A percentile compares a stretch with the other conserved stretches of the same genome.
Conservation (phyloP, 352 stramenopile genomes). For the Globisporangium abappressorium region DNA sequence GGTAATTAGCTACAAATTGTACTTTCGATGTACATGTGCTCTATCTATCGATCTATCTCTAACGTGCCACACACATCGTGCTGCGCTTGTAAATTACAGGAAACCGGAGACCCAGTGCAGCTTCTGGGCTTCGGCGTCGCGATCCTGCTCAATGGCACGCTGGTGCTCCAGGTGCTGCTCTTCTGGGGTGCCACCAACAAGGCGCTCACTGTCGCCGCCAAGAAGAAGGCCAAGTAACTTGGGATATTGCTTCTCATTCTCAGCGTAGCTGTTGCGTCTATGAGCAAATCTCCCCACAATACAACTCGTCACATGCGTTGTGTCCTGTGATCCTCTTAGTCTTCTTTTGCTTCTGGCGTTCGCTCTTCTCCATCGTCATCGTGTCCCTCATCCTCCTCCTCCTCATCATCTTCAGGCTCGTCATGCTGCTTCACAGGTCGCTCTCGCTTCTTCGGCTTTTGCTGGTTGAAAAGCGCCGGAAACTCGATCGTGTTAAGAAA, state of each 20-base stretch:
- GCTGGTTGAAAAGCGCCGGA: conserved; percentile 64
- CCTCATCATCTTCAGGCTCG: conserved; percentile 26
- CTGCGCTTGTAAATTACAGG: conserved; percentile 19
- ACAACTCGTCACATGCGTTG: not conserved
- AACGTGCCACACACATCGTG: not conserved
- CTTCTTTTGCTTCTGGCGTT: conserved; percentile 2
- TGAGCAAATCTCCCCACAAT: not conserved
- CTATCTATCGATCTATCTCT: not conserved
- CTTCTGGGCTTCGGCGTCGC: conserved; percentile 66
- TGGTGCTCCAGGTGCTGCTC: conserved; percentile 77
- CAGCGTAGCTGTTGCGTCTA: not conserved
- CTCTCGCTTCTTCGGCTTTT: conserved; percentile 52
- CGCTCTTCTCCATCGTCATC: conserved; percentile 1
- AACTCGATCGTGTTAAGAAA: conserved; percentile 74
- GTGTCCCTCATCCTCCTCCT: conserved; percentile 26
- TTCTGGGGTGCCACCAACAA: conserved; percentile 85
- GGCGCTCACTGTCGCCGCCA: conserved; percentile 45
- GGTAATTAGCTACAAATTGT: conserved; percentile 17
- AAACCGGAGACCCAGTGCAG: conserved; percentile 77
- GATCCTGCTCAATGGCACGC: conserved; percentile 72
- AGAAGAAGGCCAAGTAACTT: conserved; percentile 70
- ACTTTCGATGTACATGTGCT: not conserved
- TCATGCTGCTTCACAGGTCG: conserved; percentile 33
- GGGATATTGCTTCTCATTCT: not conserved
- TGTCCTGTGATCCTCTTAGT: not conserved